Conservation (phyloP, 2,329 filamentous ascomycete species). For the Phyllachora maydis region DNA sequence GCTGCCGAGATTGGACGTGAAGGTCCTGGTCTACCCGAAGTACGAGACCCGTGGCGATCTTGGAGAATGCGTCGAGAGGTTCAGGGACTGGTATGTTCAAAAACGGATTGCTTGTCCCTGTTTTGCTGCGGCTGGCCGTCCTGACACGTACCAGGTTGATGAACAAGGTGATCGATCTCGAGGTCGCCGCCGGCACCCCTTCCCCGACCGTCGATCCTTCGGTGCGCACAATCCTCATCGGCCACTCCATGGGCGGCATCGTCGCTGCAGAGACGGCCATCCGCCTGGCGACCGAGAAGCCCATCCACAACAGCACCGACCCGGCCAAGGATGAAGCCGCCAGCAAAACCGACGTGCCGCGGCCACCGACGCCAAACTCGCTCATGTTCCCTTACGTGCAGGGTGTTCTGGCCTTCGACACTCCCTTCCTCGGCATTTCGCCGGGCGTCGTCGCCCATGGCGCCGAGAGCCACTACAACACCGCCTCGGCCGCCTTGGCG, state of each 20-base stretch:
- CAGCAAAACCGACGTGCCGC: constrained; percentile 9
- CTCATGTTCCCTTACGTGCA: constrained; percentile 91
- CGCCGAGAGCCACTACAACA: constrained; percentile 71
- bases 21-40: constrained; percentile 52
- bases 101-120: constrained; percentile 1
- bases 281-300: constrained; percentile 37
- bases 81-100: constrained; percentile 59
- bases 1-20: constrained; percentile 48
- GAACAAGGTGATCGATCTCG: constrained; percentile 83
- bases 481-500: constrained; percentile 46
- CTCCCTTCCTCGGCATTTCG: constrained; percentile 68
- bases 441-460: constrained; percentile 70
- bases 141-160: constrained; percentile 58
- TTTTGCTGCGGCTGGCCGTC: constrained; percentile 1
- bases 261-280: constrained; percentile 80
- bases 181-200: constrained; percentile 61
- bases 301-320: constrained; percentile 21
- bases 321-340: constrained; percentile 12
- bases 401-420: constrained; percentile 83
- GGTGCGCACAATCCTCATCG: constrained; percentile 62
- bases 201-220: constrained; percentile 75
- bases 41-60: constrained; percentile 71
- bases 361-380: constrained; percentile 20
- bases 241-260: constrained; percentile 86
- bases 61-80: constrained; percentile 45